Percentiles rank a stretch among this genome's conserved stretches.
These are phyloP conservation scores for Xylaria telfairii DNA, from an alignment of 495 filamentous ascomycete genomes.

Conservation along the genomic window DNA sequence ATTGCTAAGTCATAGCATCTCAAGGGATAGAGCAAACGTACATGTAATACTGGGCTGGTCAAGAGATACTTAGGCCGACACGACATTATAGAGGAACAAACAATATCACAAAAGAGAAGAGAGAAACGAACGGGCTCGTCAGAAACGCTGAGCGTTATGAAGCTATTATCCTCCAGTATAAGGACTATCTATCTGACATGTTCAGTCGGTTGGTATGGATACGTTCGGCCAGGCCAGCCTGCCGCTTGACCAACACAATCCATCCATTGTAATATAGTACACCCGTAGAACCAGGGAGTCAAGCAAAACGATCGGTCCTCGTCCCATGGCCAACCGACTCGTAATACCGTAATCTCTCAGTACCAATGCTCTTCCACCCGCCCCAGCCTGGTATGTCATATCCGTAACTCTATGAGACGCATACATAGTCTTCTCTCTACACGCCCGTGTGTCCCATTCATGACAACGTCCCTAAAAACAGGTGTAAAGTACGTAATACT, in stretches of 20 bases:
- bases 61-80: not conserved
- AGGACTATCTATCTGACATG: constrained; percentile 26
- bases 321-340: not conserved
- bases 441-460: constrained; percentile 3
- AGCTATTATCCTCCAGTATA: constrained; percentile 25
- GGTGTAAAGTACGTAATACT: not conserved
- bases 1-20: not conserved
- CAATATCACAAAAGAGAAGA: not conserved
- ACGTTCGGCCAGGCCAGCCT: not conserved
- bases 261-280: constrained; percentile 16
- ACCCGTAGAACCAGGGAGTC: not conserved
- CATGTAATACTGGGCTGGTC: not conserved
- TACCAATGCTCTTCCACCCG: not conserved
- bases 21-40: not conserved
- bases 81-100: not conserved
- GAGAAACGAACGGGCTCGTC: not conserved
- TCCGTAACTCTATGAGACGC: constrained; percentile 13
- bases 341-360: not conserved
- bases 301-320: constrained; percentile 6
- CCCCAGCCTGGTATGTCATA: not conserved
- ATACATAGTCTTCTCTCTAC: constrained; percentile 4
- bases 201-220: not conserved
- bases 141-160: not conserved
- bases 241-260: not conserved
- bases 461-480: not conserved